These are phyloP conservation scores for Macrolepiota albuminosa DNA, from an alignment of 768 basidiomycete species.

Conservation along the genomic window DNA sequence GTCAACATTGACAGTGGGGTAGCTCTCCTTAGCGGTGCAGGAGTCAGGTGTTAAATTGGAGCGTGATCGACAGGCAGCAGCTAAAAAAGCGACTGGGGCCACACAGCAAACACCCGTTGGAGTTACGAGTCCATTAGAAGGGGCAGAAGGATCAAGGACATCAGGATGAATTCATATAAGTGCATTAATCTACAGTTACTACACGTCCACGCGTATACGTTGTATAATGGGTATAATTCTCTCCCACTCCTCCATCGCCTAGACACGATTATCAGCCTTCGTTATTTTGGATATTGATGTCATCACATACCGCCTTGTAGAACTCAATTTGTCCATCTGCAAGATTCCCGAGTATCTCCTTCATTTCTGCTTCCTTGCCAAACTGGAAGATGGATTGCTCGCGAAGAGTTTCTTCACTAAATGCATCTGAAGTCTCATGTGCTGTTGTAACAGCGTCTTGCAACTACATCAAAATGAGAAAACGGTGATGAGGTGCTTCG, in stretches of 20 bases:
- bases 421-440: slow-evolving; percentile 93
- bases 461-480: slow-evolving; percentile 44
- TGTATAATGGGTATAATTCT: slow-evolving; percentile 90
- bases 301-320: slow-evolving; percentile 61
- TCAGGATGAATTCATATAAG: slow-evolving; percentile 2
- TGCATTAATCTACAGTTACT: slow-evolving; percentile 20
- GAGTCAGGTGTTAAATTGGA: slow-evolving; percentile 71
- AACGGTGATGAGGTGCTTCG: not conserved
- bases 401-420: slow-evolving; percentile 89
- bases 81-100: slow-evolving; percentile 1
- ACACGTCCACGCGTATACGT: slow-evolving; percentile 91
- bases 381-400: slow-evolving; percentile 90
- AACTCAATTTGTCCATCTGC: slow-evolving; percentile 96
- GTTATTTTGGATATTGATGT: slow-evolving; percentile 22
- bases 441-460: slow-evolving; percentile 95
- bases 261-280: slow-evolving; percentile 1
- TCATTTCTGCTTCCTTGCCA: slow-evolving; percentile 94
- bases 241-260: slow-evolving; percentile 98
- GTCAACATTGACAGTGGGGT: not conserved
- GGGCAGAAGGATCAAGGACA: not conserved
- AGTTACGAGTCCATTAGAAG: not conserved
- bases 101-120: not conserved
- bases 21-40: slow-evolving; percentile 77
- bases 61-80: slow-evolving; percentile 27
- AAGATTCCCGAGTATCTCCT: slow-evolving; percentile 83